Conservation (phyloP, 345 rosid genomes). For the Melaleuca quinquenervia region DNA sequence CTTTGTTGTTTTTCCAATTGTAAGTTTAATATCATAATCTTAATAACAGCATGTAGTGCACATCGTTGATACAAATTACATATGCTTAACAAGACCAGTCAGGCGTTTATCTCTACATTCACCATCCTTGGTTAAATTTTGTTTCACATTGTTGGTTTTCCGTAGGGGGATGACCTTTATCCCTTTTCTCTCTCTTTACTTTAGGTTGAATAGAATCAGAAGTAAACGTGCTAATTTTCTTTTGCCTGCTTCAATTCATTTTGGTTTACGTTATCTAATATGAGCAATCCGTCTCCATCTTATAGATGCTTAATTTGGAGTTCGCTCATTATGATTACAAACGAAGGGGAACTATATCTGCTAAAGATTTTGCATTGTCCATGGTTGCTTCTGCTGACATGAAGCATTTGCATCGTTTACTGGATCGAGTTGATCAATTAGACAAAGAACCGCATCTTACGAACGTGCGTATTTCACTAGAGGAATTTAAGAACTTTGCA, state of each 20-base stretch:
- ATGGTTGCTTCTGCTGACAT: slow-evolving; percentile 96
- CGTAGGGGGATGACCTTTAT: background rate
- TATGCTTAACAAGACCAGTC: background rate
- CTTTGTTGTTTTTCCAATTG: background rate
- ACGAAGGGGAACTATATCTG: slow-evolving; percentile 55
- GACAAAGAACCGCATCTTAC: slow-evolving; percentile 30
- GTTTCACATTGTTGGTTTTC: background rate
- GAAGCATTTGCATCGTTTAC: slow-evolving; percentile 50
- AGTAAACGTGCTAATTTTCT: background rate
- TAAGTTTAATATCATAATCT: background rate
- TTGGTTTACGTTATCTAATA: background rate
- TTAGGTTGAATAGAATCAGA: background rate
- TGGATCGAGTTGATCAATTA: slow-evolving; percentile 58
- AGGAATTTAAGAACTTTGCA: slow-evolving; percentile 75
- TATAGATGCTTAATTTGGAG: slow-evolving; percentile 72
- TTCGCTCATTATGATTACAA: slow-evolving; percentile 89
- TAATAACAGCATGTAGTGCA: background rate
- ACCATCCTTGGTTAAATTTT: background rate
- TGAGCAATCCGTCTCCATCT: background rate
- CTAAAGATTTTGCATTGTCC: slow-evolving; percentile 84
- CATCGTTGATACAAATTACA: background rate
- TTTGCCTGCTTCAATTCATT: background rate
- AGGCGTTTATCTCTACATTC: background rate
- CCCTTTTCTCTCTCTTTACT: background rate
- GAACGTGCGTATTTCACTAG: slow-evolving; percentile 44